Evolutionary conservation across 306 rosid species (phyloP), one percentile per base, ranked within the genome.

Genomic region (Abrus pulchellus): DNA sequence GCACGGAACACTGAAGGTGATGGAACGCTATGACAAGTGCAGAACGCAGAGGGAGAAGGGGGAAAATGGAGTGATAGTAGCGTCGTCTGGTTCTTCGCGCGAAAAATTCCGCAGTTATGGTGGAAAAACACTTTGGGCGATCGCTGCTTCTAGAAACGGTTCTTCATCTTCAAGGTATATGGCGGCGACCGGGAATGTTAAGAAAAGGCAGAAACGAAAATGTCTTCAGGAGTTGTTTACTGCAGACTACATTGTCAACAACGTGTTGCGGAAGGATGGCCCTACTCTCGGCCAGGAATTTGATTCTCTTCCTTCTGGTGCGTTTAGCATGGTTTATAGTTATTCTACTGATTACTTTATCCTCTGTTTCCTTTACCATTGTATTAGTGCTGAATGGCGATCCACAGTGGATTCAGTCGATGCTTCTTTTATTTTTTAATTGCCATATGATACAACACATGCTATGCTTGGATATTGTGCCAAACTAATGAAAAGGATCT

Each of bases 231-330:
- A 84, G 64, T 69, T 87, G 65, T 78, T 80, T n/a, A 71, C 87
- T 40, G 20, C 83, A 0, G 86, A 90, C 27, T 65, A 84, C 86
- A 78, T 86, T 83, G 82, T 82, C 3, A 71, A 28, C 85, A 91
- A 71, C 45, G 85, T 88, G 32, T 82, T 91, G 56, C 79, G 89
- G 29, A 90, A 85, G 66, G 96, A 86, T 78, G 94, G 94, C 29
- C 97, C 98, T 84, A 70, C 90, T 0, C 83, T 90, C 13, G 93
- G 89, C 60, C 78, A 50, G 30, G 90, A 90, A 44, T 94, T 92
- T 82, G 97, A 92, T 71, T 68, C 48, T 82, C 79, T 86, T 82
- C 97, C 97, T 49, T 80, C 89, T 9, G 78, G 85, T 64, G 82
- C 72, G 84, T 84, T 32, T 60, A 1, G 28, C 56, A 48, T 73